A percentile compares a stretch with the other conserved stretches of the same genome.
phyloP scores from a whole-genome alignment of 176 grass and related monocot genomes.

The Puya raimondii region DNA sequence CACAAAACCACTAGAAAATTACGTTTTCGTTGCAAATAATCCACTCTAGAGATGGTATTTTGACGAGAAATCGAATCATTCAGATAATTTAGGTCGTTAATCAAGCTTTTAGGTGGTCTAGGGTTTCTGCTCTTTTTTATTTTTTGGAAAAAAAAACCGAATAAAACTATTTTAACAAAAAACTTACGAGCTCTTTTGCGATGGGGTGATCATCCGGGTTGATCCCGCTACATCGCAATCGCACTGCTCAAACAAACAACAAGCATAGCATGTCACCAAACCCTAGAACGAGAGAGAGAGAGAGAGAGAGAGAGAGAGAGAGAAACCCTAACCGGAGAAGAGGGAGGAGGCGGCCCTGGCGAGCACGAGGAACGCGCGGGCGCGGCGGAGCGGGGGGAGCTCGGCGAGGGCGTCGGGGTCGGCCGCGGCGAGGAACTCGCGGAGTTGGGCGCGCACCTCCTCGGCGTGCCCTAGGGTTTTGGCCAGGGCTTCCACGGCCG shows the following conservation, averaged over 20 bases:
- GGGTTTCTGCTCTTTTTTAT: neutral
- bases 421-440: conserved; percentile 40
- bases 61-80: no score
- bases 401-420: conserved; percentile 54
- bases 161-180: neutral
- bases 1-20: no score
- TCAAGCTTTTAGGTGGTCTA: no score
- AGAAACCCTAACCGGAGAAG: conserved; percentile 24
- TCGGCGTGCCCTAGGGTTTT: conserved; percentile 49
- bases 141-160: neutral
- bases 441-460: conserved; percentile 46
- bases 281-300: neutral
- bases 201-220: conserved; percentile 76
- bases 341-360: conserved; percentile 58
- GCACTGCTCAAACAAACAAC: conserved; percentile 28
- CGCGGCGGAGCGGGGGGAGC: conserved; percentile 51
- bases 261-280: neutral
- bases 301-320: neutral
- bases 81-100: no score
- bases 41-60: no score
- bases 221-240: conserved; percentile 65
- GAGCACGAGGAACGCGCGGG: conserved; percentile 56
- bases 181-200: conserved; percentile 68
- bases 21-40: no score
- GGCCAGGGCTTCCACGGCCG: conserved; percentile 21